A percentile compares a stretch with the other conserved stretches of the same genome.
Conservation (phyloP, 2,329 filamentous ascomycete genomes). For the Penicillium paneum region DNA sequence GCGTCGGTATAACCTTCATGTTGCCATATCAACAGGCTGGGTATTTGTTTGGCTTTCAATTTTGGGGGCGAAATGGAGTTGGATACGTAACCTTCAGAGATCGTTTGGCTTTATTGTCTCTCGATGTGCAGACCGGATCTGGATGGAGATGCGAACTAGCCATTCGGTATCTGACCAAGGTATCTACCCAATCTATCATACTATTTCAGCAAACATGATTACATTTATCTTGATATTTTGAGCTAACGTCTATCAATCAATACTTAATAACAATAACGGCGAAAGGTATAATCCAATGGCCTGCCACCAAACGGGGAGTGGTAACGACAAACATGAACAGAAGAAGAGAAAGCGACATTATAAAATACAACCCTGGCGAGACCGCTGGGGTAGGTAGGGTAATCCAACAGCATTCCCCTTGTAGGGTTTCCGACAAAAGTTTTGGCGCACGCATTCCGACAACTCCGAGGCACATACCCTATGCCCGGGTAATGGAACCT, state of each 20-base stretch:
- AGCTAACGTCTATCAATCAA: conserved; percentile 18
- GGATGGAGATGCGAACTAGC: not conserved
- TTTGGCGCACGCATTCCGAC: conserved; percentile 6
- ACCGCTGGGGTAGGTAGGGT: not conserved
- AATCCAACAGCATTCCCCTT: conserved; percentile 11
- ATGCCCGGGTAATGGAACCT: conserved; percentile 18
- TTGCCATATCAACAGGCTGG: conserved; percentile 19
- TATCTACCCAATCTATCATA: not conserved
- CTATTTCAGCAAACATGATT: conserved; percentile 10
- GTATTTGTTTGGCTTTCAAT: conserved; percentile 4
- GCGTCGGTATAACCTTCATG: not conserved
- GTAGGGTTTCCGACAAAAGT: conserved; percentile 9
- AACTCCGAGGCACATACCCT: conserved; percentile 19
- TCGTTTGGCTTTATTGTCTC: not conserved
- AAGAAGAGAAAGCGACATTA: conserved; percentile 23
- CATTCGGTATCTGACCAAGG: not conserved
- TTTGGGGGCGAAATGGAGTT: not conserved
- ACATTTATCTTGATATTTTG: conserved; percentile 21
- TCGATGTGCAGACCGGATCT: not conserved
- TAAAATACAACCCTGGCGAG: conserved; percentile 24
- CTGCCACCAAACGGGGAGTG: conserved; percentile 21
- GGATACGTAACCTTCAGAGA: too few species aligned
- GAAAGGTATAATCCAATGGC: conserved; percentile 17
- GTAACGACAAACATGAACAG: conserved; percentile 29
- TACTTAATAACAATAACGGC: conserved; percentile 19